These are phyloP conservation scores for Leccinum pachyderme DNA, from an alignment of 1,284 basidiomycete species.

Conservation along the genomic window DNA sequence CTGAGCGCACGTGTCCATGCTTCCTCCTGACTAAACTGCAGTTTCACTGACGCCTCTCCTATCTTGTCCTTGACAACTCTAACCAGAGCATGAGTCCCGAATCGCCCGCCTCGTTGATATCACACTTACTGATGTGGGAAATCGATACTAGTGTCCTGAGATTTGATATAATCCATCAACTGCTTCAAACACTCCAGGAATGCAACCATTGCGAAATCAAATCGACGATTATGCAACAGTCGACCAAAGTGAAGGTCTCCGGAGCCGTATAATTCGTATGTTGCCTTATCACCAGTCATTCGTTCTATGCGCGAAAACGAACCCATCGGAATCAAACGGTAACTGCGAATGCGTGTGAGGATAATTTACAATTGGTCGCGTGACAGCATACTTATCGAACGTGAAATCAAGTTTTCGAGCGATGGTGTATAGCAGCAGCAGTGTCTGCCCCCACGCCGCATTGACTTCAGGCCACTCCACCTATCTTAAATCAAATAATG, in stretches of 20 bases:
- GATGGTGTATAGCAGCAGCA: conserved; percentile 89
- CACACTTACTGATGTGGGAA: conserved; percentile 79
- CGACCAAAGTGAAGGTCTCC: conserved; percentile 88
- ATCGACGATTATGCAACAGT: conserved; percentile 89
- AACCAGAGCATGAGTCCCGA: conserved; percentile 13
- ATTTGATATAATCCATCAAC: conserved; percentile 79
- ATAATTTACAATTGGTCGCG: conserved; percentile 5
- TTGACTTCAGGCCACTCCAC: conserved; percentile 99
- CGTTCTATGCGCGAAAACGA: conserved; percentile 91
- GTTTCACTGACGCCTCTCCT: conserved; percentile 90
- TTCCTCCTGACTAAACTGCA: conserved; percentile 94
- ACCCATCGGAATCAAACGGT: conserved; percentile 87
- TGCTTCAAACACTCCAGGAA: conserved; percentile 94
- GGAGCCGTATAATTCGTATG: conserved; percentile 88
- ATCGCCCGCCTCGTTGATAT: not conserved
- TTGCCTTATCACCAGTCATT: conserved; percentile 76
- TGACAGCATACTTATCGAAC: conserved; percentile 68
- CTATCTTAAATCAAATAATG: conserved; percentile 35
- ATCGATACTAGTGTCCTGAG: conserved; percentile 70
- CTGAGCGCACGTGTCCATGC: conserved; percentile 93
- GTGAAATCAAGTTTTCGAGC: conserved; percentile 86
- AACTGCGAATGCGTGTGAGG: conserved; percentile 46
- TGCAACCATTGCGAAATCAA: conserved; percentile 95
- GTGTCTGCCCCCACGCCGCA: conserved; percentile 96
- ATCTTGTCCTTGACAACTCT: conserved; percentile 95